Evolutionary conservation across 2,329 filamentous ascomycete genomes (phyloP).

Genomic region (Pestalotiopsis sp.): DNA sequence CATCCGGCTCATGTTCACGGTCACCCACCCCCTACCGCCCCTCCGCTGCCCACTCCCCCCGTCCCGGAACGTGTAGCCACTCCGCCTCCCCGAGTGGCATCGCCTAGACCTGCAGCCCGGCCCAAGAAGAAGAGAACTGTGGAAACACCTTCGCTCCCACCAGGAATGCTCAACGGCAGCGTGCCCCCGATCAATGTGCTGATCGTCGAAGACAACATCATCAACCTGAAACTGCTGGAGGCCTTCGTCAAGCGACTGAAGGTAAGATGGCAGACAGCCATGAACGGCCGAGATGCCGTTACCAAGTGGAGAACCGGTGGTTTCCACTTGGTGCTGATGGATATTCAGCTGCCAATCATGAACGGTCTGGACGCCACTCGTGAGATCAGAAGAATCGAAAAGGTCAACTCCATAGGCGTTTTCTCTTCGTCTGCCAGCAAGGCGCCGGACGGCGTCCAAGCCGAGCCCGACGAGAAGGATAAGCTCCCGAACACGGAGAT

Average conservation of each 20-base stretch:
- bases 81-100: slow-evolving; percentile 48
- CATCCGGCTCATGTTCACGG: slow-evolving; percentile 29
- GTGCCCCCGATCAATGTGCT: slow-evolving; percentile 96
- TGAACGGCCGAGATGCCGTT: slow-evolving; percentile 92
- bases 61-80: slow-evolving; percentile 62
- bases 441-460: slow-evolving; percentile 48
- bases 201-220: slow-evolving; percentile 98
- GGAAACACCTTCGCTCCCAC: slow-evolving; percentile 50
- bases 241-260: slow-evolving; percentile 96
- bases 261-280: slow-evolving; percentile 95
- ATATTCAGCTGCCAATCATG: slow-evolving; percentile 97
- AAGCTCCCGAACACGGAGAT: slow-evolving; percentile 67
- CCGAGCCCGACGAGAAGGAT: slow-evolving; percentile 64
- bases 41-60: slow-evolving; percentile 51
- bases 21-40: slow-evolving; percentile 41
- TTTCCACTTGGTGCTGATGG: slow-evolving; percentile 96
- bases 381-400: slow-evolving; percentile 87
- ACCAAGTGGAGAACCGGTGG: slow-evolving; percentile 91
- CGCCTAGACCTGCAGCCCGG: slow-evolving; percentile 50
- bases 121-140: slow-evolving; percentile 57
- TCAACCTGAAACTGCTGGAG: slow-evolving; percentile 91
- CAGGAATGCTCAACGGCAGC: slow-evolving; percentile 74
- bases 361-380: slow-evolving; percentile 92
- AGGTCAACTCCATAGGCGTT: slow-evolving; percentile 89
- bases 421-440: slow-evolving; percentile 72